These are phyloP conservation scores for Xylaria arbuscula DNA, from an alignment of 2,329 filamentous ascomycete species.

Conservation along the genomic window DNA sequence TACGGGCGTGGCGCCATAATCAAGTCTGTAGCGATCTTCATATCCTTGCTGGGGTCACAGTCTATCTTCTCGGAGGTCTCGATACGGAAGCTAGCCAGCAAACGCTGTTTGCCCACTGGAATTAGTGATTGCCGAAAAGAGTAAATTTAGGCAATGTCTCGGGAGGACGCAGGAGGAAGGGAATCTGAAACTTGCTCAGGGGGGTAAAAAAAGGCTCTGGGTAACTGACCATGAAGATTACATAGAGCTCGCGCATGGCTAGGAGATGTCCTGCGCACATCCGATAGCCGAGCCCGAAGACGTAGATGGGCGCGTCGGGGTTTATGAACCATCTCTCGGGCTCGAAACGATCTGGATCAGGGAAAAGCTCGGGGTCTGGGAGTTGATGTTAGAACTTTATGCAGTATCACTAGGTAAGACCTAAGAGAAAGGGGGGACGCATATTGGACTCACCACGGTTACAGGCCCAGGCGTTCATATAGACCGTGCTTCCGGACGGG, in stretches of 20 bases:
- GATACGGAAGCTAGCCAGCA: constrained; percentile 45
- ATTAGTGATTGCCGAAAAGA: too few species aligned
- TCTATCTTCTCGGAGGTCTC: constrained; percentile 38
- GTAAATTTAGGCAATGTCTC: too few species aligned
- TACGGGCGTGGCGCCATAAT: constrained; percentile 46
- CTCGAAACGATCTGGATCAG: constrained; percentile 43
- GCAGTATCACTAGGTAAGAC: background rate
- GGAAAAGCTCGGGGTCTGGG: constrained; percentile 44
- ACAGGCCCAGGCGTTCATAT: constrained; percentile 65
- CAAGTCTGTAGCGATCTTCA: constrained; percentile 46
- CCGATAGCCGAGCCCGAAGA: constrained; percentile 47
- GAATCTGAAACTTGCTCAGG: too few species aligned
- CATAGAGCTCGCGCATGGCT: constrained; percentile 46
- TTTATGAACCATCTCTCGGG: constrained; percentile 46
- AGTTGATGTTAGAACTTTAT: constrained; percentile 1
- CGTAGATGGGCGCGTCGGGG: constrained; percentile 45
- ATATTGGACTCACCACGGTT: constrained; percentile 42
- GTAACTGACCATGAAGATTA: constrained; percentile 44
- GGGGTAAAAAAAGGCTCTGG: too few species aligned
- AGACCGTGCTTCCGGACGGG: constrained; percentile 81
- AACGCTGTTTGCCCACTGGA: constrained; percentile 9
- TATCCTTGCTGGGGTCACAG: constrained; percentile 46
- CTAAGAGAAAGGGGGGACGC: background rate
- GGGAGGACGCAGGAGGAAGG: too few species aligned
- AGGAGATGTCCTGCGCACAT: constrained; percentile 48